Conservation (phyloP, 2,329 filamentous ascomycete species). For the Penicillium sp. region DNA sequence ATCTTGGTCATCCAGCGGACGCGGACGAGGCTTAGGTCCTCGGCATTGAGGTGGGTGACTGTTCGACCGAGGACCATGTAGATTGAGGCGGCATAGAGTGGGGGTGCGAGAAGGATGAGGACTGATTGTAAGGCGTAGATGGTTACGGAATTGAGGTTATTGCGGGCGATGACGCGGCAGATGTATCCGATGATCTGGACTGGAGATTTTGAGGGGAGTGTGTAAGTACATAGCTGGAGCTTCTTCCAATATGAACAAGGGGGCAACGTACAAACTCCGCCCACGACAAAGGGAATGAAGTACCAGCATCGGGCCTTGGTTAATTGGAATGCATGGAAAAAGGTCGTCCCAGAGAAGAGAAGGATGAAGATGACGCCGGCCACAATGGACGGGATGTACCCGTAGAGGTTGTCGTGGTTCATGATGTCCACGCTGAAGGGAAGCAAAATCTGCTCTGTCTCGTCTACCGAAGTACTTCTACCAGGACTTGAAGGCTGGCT, state of each 20-base stretch:
- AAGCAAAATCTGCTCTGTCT: not conserved
- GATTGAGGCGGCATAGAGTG: slow-evolving; percentile 43
- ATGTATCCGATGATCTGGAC: slow-evolving; percentile 48
- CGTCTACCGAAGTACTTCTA: not conserved
- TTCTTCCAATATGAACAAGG: not conserved
- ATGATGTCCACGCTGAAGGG: slow-evolving; percentile 7
- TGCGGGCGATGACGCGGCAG: slow-evolving; percentile 28
- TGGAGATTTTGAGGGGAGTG: slow-evolving; percentile 21
- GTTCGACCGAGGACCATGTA: slow-evolving; percentile 45
- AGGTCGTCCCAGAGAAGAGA: slow-evolving; percentile 49
- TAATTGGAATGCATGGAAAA: slow-evolving; percentile 46
- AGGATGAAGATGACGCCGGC: slow-evolving; percentile 50
- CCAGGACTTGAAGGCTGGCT: not conserved
- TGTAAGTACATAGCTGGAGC: not conserved
- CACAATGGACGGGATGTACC: slow-evolving; percentile 49
- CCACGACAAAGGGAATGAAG: slow-evolving; percentile 43
- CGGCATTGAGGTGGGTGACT: slow-evolving; percentile 35
- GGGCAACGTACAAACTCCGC: slow-evolving; percentile 39
- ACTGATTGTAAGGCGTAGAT: slow-evolving; percentile 38
- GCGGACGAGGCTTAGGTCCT: slow-evolving; percentile 34
- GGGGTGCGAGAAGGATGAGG: slow-evolving; percentile 40
- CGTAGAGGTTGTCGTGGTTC: slow-evolving; percentile 30
- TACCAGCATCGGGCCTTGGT: slow-evolving; percentile 51
- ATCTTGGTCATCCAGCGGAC: slow-evolving; percentile 42
- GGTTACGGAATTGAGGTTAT: slow-evolving; percentile 23